These are phyloP conservation scores for Senna siamea DNA, from an alignment of 306 rosid genomes.

Conservation along the genomic window DNA sequence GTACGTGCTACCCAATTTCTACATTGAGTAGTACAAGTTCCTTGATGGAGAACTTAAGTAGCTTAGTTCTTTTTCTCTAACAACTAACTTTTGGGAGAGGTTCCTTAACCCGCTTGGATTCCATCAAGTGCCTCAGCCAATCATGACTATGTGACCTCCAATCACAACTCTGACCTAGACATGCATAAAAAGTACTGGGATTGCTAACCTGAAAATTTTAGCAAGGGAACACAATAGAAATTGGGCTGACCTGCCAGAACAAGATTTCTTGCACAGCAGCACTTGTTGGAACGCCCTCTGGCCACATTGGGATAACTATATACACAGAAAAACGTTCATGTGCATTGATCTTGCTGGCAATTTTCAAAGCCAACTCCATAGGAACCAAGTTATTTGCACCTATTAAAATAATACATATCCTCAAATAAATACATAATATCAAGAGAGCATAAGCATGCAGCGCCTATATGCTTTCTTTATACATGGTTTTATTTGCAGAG, in stretches of 20 bases:
- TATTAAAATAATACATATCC: conserved; percentile 36
- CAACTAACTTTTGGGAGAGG: no score
- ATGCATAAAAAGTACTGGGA: not conserved
- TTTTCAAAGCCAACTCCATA: conserved; percentile 75
- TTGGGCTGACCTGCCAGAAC: conserved; percentile 69
- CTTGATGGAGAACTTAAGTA: no score
- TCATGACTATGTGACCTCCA: not conserved
- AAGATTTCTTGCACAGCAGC: conserved; percentile 76
- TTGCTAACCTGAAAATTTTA: not conserved
- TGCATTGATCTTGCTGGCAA: conserved; percentile 58
- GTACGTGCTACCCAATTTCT: no score
- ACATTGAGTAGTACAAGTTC: no score
- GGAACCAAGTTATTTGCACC: conserved; percentile 77
- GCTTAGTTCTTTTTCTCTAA: no score
- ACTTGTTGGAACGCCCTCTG: conserved; percentile 77
- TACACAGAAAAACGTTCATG: conserved; percentile 66
- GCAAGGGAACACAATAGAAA: conserved; percentile 11
- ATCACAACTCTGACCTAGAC: not conserved
- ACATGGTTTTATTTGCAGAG: not conserved
- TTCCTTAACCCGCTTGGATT: no score
- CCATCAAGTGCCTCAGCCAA: not conserved
- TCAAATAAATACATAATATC: conserved; percentile 1
- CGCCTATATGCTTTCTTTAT: no score
- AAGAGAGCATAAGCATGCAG: no score
- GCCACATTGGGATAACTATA: conserved; percentile 81